These are phyloP conservation scores for Arthrocladium fulminans DNA, from an alignment of 2,329 filamentous ascomycete species.

Conservation along the genomic window DNA sequence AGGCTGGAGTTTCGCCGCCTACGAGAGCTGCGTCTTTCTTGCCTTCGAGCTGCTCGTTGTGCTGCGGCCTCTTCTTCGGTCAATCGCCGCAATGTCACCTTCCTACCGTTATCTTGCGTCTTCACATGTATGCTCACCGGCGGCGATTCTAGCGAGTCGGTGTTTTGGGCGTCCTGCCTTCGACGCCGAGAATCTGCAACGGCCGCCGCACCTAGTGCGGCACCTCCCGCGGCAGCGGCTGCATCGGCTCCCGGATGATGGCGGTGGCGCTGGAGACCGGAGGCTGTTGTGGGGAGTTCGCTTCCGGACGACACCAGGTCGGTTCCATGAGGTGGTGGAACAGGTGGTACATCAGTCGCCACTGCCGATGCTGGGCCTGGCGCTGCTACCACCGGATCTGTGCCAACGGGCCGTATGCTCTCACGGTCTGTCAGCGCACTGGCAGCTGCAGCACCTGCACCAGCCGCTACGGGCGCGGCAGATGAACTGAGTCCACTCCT, in stretches of 20 bases:
- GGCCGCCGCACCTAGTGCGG: constrained; percentile 25
- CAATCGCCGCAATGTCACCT: constrained; percentile 53
- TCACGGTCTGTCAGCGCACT: constrained; percentile 21
- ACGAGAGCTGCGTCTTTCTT: constrained; percentile 35
- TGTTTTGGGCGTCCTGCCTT: constrained; percentile 28
- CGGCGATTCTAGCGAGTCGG: constrained; percentile 45
- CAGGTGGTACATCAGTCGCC: constrained; percentile 31
- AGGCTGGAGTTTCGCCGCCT: constrained; percentile 32
- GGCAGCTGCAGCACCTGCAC: constrained; percentile 19
- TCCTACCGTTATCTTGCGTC: constrained; percentile 55
- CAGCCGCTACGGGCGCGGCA: constrained; percentile 12
- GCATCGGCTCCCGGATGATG: constrained; percentile 26
- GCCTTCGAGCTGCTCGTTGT: constrained; percentile 46
- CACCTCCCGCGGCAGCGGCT: constrained; percentile 28
- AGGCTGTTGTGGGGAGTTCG: constrained; percentile 25
- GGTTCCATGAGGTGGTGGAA: constrained; percentile 32
- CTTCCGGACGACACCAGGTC: constrained; percentile 28
- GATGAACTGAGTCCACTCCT: constrained; percentile 11
- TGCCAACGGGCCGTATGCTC: constrained; percentile 24
- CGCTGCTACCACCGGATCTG: constrained; percentile 27
- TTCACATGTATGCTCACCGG: constrained; percentile 57
- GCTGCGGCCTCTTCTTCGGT: constrained; percentile 55
- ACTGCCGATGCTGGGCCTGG: constrained; percentile 22
- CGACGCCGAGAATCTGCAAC: constrained; percentile 25
- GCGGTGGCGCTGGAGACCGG: constrained; percentile 21